Evolutionary conservation across 2,329 filamentous ascomycete species (phyloP), one percentile per base, ranked within the genome.

Genomic region (Orbilia javanica): DNA sequence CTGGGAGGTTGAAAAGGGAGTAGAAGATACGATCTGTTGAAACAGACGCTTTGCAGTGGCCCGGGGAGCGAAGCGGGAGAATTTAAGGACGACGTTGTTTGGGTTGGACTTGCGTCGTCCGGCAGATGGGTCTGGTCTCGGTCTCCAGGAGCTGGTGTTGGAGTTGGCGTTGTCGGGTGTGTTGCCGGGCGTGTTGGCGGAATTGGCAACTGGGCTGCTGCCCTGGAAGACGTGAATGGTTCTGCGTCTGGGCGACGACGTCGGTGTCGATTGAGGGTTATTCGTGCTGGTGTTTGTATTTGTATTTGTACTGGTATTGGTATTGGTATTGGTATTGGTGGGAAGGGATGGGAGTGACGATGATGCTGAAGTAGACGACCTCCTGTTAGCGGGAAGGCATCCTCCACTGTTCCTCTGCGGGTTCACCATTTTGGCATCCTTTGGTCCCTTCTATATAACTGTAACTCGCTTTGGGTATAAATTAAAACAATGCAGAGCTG

Each of bases 41-140:
- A 81, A 81, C 20, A 81, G 73, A 50, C 69, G 70, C 52, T 81
- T 81, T 15, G 80, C 80, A 55, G 81, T 79, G 31, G 70, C 75
- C 20, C 76, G 69, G 52, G 80, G 68, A 29, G 66, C 64, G 57
- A 76, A 66, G 29, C 69, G 64, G 62, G 63, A 53, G 71, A 78
- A 31, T 73, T 70, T 73, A 22, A 67, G 48, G 55, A 62, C 27
- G 80, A 53, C 36, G 77, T 66, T 77, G 48, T 64, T 62, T 53
- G 55, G 25, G 55, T 62, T 72, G 67, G 63, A 69, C 60, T 75
- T 71, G 52, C 69, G 18, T 74, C 75, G 68, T 39, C 52, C 63
- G 42, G 73, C 34, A 22, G 55, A 42, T 62, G 15, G 66, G 20
- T 48, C 29, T 15, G 10, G 36, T n/a, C n/a, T n/a, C n/a, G n/a